A percentile compares a stretch with the other conserved stretches of the same genome.
phyloP scores from a whole-genome alignment of 352 stramenopile species.

The Globisporangium heterothallicum region DNA sequence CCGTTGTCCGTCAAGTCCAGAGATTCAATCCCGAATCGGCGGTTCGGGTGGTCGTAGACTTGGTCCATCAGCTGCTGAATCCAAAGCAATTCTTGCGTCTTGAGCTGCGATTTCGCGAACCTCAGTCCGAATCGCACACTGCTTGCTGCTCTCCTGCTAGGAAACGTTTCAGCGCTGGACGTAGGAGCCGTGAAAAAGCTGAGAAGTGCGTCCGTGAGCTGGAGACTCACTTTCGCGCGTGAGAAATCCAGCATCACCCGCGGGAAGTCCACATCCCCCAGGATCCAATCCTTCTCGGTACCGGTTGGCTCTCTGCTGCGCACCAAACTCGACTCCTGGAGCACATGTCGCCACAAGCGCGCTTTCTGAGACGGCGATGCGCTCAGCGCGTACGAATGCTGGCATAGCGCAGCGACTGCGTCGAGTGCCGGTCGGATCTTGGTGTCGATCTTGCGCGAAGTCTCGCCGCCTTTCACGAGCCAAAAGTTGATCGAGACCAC shows the following conservation, averaged over 20 bases:
- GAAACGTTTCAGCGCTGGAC: too few species aligned
- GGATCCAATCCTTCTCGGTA: too few species aligned
- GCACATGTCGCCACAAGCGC: neutral
- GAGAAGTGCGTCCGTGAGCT: neutral
- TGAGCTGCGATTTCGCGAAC: neutral
- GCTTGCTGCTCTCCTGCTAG: neutral
- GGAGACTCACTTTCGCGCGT: neutral
- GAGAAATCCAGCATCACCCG: neutral
- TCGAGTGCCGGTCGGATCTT: neutral
- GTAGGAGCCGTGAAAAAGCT: neutral
- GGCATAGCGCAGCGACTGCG: neutral
- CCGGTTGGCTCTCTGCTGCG: too few species aligned
- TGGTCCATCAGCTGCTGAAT: neutral
- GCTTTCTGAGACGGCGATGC: neutral
- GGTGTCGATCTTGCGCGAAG: too few species aligned
- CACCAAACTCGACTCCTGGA: too few species aligned
- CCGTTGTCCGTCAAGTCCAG: neutral
- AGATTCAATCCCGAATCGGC: neutral
- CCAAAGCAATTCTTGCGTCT: neutral
- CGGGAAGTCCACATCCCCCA: neutral
- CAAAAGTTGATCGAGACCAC: neutral
- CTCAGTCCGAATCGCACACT: neutral
- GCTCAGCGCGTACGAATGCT: neutral
- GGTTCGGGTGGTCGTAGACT: neutral
- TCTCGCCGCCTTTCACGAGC: neutral